Percentiles rank a stretch among this genome's conserved stretches.
Conservation (phyloP, 2,329 filamentous ascomycete genomes). For the Aspergillus sp. region DNA sequence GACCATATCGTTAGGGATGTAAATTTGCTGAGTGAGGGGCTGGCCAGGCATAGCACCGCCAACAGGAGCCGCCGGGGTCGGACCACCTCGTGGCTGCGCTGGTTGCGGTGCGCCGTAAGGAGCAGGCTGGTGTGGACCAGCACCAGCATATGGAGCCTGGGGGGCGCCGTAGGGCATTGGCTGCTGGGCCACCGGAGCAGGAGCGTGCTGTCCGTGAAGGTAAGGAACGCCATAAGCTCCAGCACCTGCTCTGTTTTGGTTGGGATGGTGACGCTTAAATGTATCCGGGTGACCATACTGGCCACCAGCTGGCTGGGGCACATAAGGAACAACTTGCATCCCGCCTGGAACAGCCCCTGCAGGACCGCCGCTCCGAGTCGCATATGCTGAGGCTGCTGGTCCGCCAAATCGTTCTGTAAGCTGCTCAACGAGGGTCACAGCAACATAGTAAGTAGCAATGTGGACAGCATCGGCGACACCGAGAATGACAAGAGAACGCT, state of each 20-base stretch:
- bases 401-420: constrained; percentile 95
- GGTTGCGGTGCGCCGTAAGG: constrained; percentile 65
- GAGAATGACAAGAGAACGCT: constrained; percentile 96
- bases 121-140: constrained; percentile 74
- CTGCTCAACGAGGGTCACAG: constrained; percentile 96
- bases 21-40: constrained; percentile 95
- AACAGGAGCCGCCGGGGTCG: constrained; percentile 66
- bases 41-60: constrained; percentile 73
- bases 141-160: constrained; percentile 72
- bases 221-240: constrained; percentile 70
- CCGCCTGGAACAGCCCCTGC: constrained; percentile 92
- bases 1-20: constrained; percentile 99
- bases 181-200: constrained; percentile 56
- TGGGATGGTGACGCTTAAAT: constrained; percentile 71
- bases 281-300: constrained; percentile 90
- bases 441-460: constrained; percentile 98
- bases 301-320: constrained; percentile 86
- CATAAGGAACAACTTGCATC: constrained; percentile 99
- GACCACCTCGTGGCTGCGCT: constrained; percentile 62
- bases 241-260: constrained; percentile 72
- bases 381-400: constrained; percentile 94
- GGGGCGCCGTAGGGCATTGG: constrained; percentile 80
- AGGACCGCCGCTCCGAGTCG: constrained; percentile 88
- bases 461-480: constrained; percentile 97
- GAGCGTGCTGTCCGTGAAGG: constrained; percentile 65